Percentiles rank a stretch among this genome's conserved stretches.
Conservation (phyloP, 1,284 basidiomycete genomes). For the Cryptococcus neoformans region DNA sequence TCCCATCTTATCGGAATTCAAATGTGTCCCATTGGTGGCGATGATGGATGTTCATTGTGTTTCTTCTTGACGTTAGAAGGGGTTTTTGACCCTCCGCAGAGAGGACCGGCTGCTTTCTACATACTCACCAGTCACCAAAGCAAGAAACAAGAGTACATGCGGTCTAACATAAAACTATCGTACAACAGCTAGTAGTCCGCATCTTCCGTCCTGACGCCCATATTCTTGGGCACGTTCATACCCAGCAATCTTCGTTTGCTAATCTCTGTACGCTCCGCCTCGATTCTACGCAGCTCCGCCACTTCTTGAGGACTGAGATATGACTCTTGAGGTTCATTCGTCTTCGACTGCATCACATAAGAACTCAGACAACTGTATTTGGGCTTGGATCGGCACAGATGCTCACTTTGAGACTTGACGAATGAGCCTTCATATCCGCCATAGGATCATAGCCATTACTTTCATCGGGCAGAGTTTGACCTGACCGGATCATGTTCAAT, state of each 20-base stretch:
- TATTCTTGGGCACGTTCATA: constrained; percentile 34
- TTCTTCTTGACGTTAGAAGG: too few relatives aligned
- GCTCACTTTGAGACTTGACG: constrained; percentile 30
- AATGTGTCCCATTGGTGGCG: too few relatives aligned
- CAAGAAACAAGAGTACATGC: too few relatives aligned
- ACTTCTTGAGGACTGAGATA: constrained; percentile 74
- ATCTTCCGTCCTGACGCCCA: constrained; percentile 36
- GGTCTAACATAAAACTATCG: too few relatives aligned
- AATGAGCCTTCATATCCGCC: constrained; percentile 73
- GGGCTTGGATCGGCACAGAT: background rate
- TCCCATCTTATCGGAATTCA: too few relatives aligned
- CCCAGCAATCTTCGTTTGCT: constrained; percentile 38
- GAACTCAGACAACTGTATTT: background rate
- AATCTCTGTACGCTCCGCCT: constrained; percentile 74
- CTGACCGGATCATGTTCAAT: constrained; percentile 74
- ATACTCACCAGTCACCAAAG: too few relatives aligned
- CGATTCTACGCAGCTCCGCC: constrained; percentile 70
- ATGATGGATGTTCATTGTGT: too few relatives aligned
- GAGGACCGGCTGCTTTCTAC: too few relatives aligned
- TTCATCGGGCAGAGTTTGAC: constrained; percentile 63
- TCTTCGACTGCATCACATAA: constrained; percentile 55
- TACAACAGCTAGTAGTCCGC: background rate
- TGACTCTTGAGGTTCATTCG: constrained; percentile 59
- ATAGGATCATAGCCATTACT: constrained; percentile 66
- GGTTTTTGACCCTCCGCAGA: too few relatives aligned